Base-by-base conservation (phyloP, 352 stramenopile genomes). In the Globisporangium nunn region DNA sequence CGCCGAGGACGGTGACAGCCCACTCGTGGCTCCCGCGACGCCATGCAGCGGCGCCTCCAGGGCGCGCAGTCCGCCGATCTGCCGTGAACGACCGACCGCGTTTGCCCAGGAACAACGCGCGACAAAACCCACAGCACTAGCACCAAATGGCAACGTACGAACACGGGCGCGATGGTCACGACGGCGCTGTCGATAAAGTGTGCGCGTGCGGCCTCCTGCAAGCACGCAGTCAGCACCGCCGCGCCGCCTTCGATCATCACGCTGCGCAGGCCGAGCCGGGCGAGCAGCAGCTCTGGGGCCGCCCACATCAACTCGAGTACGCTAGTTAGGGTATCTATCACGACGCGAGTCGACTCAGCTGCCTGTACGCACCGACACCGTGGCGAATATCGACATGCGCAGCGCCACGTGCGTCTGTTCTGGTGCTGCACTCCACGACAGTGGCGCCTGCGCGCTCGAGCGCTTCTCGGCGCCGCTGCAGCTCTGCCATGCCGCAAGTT, bases 191-290 rank as follows among this genome's bases (percentile, higher is more conserved):
- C 70, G 30, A 96, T 67, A 23, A 92, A 64, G n/a, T 75, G 71
- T 10, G 44, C 15, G 11, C 56, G 51, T 7, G 66, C 62, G 18
- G 63, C 66, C 59, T 76, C 68, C 37, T 64, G 62, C 17, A 93
- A 57, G 50, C 81, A 89, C n/a, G 77, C 68, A n/a, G 79, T 78
- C 30, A 96, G 73, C 49, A 96, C 85, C 3, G 74, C 61, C 1
- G 84, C 74, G 10, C 86, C 86, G 23, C 86, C 86, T 73, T 96
- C 86, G 15, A 96, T 62, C 86, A 94, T 96, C 30, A 94, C 54
- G 47, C 74, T 91, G 5, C 55, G 41, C 47, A 94, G 65, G 0
- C 76, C 81, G 51, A 71, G 62, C 12, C 58, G 31, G 3, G 50
- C 35, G 18, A 63, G 67, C 11, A 79, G 53, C 0, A 76, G 56